phyloP scores from a whole-genome alignment of 1,284 basidiomycete species.

The Ganoderma resinaceum region DNA sequence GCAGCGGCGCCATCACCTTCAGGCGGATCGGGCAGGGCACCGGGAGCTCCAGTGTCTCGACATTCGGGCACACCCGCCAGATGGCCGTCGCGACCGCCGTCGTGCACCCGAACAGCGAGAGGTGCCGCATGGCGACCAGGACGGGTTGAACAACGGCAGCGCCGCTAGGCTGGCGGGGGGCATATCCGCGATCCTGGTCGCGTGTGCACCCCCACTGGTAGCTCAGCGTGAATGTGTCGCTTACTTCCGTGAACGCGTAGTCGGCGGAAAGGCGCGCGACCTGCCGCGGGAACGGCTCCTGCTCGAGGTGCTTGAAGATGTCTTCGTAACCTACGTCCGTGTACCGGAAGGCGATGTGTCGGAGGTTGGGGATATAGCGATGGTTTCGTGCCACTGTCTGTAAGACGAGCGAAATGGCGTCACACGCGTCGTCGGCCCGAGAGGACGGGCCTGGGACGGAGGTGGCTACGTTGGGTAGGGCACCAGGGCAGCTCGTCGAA shows the following conservation, averaged over 20 bases:
- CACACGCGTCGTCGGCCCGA: too few relatives aligned
- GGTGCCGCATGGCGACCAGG: slow-evolving; percentile 31
- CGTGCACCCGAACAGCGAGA: slow-evolving; percentile 38
- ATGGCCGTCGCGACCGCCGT: slow-evolving; percentile 38
- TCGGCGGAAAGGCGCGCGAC: slow-evolving; percentile 40
- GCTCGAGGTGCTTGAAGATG: slow-evolving; percentile 42
- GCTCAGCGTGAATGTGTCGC: too few relatives aligned
- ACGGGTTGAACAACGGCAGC: too few relatives aligned
- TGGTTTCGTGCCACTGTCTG: slow-evolving; percentile 34
- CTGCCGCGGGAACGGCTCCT: slow-evolving; percentile 41
- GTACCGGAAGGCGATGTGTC: slow-evolving; percentile 42
- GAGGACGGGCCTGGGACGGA: too few relatives aligned
- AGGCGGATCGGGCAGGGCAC: slow-evolving; percentile 16
- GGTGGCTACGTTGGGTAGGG: too few relatives aligned
- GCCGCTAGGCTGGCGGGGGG: too few relatives aligned
- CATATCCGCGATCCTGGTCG: too few relatives aligned
- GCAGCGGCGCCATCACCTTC: slow-evolving; percentile 19
- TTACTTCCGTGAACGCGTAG: slow-evolving; percentile 38
- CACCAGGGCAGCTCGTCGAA: too few relatives aligned
- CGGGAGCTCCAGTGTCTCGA: slow-evolving; percentile 36
- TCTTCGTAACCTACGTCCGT: slow-evolving; percentile 43
- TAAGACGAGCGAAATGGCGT: slow-evolving; percentile 35
- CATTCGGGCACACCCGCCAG: slow-evolving; percentile 34
- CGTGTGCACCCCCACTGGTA: too few relatives aligned
- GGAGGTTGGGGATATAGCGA: slow-evolving; percentile 41